Conservation (phyloP, 2,329 filamentous ascomycete genomes). For the Aureobasidium leucospermi region DNA sequence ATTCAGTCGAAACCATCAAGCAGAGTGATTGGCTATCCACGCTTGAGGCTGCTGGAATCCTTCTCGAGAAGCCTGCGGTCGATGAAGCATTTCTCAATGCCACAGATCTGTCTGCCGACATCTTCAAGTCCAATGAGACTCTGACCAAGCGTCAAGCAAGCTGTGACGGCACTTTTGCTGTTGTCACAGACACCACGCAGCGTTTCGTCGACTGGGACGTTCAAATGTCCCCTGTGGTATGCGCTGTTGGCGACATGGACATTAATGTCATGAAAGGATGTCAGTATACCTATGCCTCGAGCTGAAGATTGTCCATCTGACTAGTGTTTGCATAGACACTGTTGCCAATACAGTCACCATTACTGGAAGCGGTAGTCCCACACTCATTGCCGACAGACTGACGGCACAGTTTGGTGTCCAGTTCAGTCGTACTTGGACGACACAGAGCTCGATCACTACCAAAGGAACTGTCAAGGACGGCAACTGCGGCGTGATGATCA, state of each 20-base stretch:
- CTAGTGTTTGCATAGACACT: neutral
- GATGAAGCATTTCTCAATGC: neutral
- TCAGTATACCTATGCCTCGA: neutral
- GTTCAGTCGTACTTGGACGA: conserved; percentile 12
- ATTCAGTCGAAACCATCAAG: neutral
- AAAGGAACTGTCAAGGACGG: conserved; percentile 13
- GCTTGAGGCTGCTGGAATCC: neutral
- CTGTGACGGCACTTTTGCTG: neutral
- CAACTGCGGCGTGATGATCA: conserved; percentile 18
- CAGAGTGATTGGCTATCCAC: neutral
- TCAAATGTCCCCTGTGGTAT: conserved; percentile 18
- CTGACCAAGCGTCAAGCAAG: neutral
- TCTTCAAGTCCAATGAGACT: neutral
- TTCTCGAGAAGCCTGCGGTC: neutral
- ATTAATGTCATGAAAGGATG: conserved; percentile 14
- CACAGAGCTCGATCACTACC: conserved; percentile 14
- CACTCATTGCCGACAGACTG: neutral
- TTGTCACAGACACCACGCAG: neutral
- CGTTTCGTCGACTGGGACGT: conserved; percentile 18
- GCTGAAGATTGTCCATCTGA: neutral
- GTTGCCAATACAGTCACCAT: conserved; percentile 13
- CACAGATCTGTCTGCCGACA: neutral
- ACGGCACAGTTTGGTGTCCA: conserved; percentile 4
- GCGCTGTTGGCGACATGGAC: conserved; percentile 9
- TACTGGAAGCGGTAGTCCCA: neutral